A percentile compares a stretch with the other conserved stretches of the same genome.
These are phyloP conservation scores for Malus hybrid DNA, from an alignment of 331 rosid genomes.

Conservation along the genomic window DNA sequence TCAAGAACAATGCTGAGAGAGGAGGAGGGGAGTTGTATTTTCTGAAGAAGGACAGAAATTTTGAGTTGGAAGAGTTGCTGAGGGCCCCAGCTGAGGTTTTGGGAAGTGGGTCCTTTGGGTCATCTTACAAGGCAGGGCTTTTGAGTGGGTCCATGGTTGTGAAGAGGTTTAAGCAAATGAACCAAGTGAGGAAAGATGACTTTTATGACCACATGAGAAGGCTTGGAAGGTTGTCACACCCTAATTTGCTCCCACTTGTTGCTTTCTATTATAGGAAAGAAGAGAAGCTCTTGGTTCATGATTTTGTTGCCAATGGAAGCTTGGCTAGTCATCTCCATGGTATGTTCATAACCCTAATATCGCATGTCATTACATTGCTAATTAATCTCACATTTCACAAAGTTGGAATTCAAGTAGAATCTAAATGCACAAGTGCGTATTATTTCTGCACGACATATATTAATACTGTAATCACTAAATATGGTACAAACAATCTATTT, in stretches of 20 bases:
- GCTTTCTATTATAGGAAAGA: slow-evolving; percentile 61
- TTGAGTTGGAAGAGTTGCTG: slow-evolving; percentile 50
- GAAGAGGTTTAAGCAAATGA: slow-evolving; percentile 65
- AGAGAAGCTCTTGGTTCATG: slow-evolving; percentile 61
- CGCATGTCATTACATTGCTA: not conserved
- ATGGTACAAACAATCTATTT: not conserved
- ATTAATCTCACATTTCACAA: not conserved
- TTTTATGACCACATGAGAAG: slow-evolving; percentile 45
- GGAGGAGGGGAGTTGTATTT: slow-evolving; percentile 34
- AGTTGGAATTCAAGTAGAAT: no score
- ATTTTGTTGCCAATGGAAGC: slow-evolving; percentile 56
- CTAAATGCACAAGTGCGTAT: no score
- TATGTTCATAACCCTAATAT: not conserved
- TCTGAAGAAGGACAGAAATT: slow-evolving; percentile 30
- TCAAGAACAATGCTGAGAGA: slow-evolving; percentile 10
- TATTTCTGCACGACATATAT: not conserved
- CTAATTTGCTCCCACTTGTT: slow-evolving; percentile 60
- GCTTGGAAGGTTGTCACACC: slow-evolving; percentile 70
- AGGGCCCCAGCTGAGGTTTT: slow-evolving; percentile 67
- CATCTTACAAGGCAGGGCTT: slow-evolving; percentile 57
- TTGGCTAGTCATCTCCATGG: slow-evolving; percentile 80
- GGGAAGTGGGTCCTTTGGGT: slow-evolving; percentile 70
- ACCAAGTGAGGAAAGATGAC: slow-evolving; percentile 44
- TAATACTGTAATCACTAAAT: not conserved
- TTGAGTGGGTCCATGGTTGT: slow-evolving; percentile 50